Percentiles rank a stretch among this genome's conserved stretches.
phyloP scores from a whole-genome alignment of 495 filamentous ascomycete genomes.

The Copromyces sp. region DNA sequence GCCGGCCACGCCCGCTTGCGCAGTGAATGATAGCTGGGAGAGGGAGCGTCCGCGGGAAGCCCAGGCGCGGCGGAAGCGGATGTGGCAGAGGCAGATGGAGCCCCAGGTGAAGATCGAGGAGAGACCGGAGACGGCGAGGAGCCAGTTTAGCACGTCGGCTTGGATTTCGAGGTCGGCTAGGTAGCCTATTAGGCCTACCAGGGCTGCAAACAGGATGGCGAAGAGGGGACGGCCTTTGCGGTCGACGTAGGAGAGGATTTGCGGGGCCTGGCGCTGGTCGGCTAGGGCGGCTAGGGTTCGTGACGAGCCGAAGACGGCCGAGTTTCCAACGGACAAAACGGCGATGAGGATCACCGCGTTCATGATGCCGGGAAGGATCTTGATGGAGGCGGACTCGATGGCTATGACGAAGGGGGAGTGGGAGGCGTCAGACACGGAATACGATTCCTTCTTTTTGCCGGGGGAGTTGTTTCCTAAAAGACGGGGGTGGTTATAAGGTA shows the following conservation, averaged over 20 bases:
- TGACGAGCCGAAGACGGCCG: conserved; percentile 76
- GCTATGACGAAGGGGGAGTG: conserved; percentile 88
- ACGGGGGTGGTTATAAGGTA: conserved; percentile 53
- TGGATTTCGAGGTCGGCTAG: conserved; percentile 58
- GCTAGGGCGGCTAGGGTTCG: conserved; percentile 79
- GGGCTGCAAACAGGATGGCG: conserved; percentile 57
- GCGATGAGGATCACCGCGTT: conserved; percentile 85
- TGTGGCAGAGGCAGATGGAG: conserved; percentile 78
- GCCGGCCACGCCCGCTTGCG: conserved; percentile 70
- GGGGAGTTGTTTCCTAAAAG: conserved; percentile 39
- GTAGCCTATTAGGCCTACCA: conserved; percentile 68
- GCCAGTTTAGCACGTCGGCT: conserved; percentile 67
- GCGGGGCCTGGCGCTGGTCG: conserved; percentile 74
- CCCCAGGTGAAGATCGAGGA: conserved; percentile 91
- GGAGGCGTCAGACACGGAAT: conserved; percentile 49
- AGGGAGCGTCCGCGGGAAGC: conserved; percentile 54
- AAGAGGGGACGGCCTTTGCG: conserved; percentile 70
- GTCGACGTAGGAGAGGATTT: conserved; percentile 71
- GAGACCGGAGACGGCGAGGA: conserved; percentile 80
- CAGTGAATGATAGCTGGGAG: conserved; percentile 68
- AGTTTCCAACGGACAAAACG: conserved; percentile 80
- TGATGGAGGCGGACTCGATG: conserved; percentile 69
- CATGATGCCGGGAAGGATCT: conserved; percentile 70
- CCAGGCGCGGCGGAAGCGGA: conserved; percentile 85
- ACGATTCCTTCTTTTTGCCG: background rate